These are phyloP conservation scores for Fusarium xylarioides DNA, from an alignment of 2,329 filamentous ascomycete species.

Conservation along the genomic window DNA sequence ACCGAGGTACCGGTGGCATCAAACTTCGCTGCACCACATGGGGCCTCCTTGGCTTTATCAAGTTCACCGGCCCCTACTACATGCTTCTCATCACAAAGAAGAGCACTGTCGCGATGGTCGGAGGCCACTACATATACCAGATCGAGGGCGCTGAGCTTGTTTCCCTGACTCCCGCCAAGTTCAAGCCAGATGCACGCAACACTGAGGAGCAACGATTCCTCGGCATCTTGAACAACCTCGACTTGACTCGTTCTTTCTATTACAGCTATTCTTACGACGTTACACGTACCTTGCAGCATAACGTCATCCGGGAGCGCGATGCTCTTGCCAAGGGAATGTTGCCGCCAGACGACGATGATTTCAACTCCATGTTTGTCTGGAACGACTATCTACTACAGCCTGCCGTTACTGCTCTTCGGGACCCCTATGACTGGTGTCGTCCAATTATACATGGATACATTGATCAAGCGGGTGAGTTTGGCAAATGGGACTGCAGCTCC, in stretches of 20 bases:
- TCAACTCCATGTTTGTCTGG: slow-evolving; percentile 98
- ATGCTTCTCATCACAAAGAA: slow-evolving; percentile 97
- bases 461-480: slow-evolving; percentile 74
- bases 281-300: slow-evolving; percentile 89
- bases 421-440: slow-evolving; percentile 94
- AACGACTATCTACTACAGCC: slow-evolving; percentile 89
- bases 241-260: slow-evolving; percentile 92
- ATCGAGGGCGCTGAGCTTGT: slow-evolving; percentile 93
- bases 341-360: slow-evolving; percentile 68
- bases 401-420: slow-evolving; percentile 73
- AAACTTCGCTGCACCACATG: slow-evolving; percentile 90
- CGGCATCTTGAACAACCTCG: slow-evolving; percentile 87
- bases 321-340: slow-evolving; percentile 72
- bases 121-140: slow-evolving; percentile 95
- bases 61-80: slow-evolving; percentile 95
- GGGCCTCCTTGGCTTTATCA: slow-evolving; percentile 94
- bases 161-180: slow-evolving; percentile 80
- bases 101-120: slow-evolving; percentile 94
- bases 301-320: slow-evolving; percentile 82
- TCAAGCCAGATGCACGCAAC: slow-evolving; percentile 80
- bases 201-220: slow-evolving; percentile 91
- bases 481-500: neutral
- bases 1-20: slow-evolving; percentile 88
- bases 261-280: slow-evolving; percentile 99
- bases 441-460: slow-evolving; percentile 97